Evolutionary conservation across 2,329 filamentous ascomycete species (phyloP).

Genomic region (Tolypocladium pustulatum): DNA sequence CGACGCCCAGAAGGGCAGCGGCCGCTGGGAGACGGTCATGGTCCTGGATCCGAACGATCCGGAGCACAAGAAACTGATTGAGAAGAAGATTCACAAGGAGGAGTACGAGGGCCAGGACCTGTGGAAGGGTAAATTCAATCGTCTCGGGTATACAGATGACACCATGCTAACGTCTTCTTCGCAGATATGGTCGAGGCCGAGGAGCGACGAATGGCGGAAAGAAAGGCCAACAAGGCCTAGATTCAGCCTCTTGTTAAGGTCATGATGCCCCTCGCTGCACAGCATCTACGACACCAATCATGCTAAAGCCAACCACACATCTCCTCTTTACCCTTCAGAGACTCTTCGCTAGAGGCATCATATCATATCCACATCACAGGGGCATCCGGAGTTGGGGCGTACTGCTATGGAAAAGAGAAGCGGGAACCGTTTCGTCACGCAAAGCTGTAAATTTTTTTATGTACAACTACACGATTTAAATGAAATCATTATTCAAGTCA

Average conservation of each 20-base stretch:
- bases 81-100: constrained; percentile 83
- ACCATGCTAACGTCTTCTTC: not conserved
- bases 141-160: not conserved
- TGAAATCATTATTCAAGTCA: not conserved
- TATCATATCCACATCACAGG: not conserved
- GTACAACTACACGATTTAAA: not conserved
- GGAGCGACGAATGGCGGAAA: constrained; percentile 47
- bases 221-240: constrained; percentile 18
- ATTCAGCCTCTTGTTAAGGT: not conserved
- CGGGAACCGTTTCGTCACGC: not conserved
- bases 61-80: constrained; percentile 70
- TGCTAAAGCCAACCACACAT: not conserved
- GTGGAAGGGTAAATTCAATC: constrained; percentile 71
- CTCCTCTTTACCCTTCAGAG: not conserved
- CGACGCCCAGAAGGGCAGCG: constrained; percentile 67
- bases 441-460: not conserved
- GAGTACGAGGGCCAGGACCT: constrained; percentile 81
- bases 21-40: constrained; percentile 76
- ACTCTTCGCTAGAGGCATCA: not conserved
- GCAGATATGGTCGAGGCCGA: constrained; percentile 75
- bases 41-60: constrained; percentile 73
- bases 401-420: not conserved
- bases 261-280: not conserved
- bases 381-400: not conserved
- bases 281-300: not conserved